Evolutionary conservation across 495 filamentous ascomycete genomes (phyloP).

Genomic region (Penicillium coffeae): DNA sequence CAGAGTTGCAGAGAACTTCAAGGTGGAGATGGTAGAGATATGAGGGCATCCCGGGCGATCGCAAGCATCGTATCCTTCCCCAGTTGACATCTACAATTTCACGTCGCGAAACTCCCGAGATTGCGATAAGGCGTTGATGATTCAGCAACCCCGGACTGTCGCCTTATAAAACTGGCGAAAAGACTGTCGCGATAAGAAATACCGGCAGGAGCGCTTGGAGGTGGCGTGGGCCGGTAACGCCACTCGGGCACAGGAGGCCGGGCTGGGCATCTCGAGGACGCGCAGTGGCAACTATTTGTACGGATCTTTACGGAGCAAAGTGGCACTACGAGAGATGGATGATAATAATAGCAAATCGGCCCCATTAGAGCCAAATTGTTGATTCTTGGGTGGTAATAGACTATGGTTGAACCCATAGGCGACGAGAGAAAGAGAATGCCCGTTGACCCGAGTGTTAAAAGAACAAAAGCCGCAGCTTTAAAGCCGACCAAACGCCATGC

Average conservation of each 20-base stretch:
- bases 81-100: background rate
- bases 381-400: constrained; percentile 5
- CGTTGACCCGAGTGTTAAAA: constrained; percentile 20
- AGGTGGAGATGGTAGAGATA: background rate
- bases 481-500: constrained; percentile 46
- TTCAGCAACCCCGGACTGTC: background rate
- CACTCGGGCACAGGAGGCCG: too few species aligned
- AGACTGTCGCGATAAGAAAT: too few species aligned
- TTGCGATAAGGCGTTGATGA: background rate
- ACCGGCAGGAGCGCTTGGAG: too few species aligned
- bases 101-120: background rate
- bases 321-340: background rate
- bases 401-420: constrained; percentile 8
- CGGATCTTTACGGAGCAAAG: too few species aligned
- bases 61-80: background rate
- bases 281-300: background rate
- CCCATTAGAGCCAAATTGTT: background rate
- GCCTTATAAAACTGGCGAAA: too few species aligned
- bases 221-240: background rate
- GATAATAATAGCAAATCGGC: background rate
- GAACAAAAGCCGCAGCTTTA: constrained; percentile 27
- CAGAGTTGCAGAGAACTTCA: background rate
- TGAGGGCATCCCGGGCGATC: background rate
- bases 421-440: constrained; percentile 29
- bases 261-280: too few species aligned